Evolutionary conservation across 352 stramenopile species (phyloP), one percentile per base, ranked within the genome.

Genomic region (Saprolegnia parasitica): DNA sequence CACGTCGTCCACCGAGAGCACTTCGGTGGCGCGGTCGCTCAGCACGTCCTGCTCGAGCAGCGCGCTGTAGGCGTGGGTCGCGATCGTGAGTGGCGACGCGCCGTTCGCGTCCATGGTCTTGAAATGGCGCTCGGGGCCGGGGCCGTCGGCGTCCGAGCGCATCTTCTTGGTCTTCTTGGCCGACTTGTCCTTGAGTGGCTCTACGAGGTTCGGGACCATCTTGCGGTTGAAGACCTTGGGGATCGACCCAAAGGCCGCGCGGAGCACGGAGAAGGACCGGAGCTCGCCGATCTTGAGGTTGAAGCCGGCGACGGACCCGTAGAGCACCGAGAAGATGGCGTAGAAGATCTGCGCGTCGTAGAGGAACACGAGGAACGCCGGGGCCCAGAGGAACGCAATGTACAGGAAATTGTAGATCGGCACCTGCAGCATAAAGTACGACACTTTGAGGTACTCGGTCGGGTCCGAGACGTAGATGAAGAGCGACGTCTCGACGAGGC

Each of bases 401-500:
- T 91, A 95, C 21, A 84, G 81, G 57, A 94, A 77, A 72, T 95
- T 95, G 74, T 95, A 84, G 18, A 74, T 57, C 8, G 84, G 79
- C 21, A 87, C 56, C 55, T 86, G 76, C 50, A 94, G 87, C 64
- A 61, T 71, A 42, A 65, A 71, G 21, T 66, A 10, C 16, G 64
- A 47, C n/a, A 71, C 55, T n/a, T 65, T 45, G 3, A 71, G 64
- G 55, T 61, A 71, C 49, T 71, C 45, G n/a, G 47, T 52, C 21
- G 49, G 55, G 37, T 71, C 49, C 16, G 49, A 71, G 56, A 78
- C 88, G 50, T 90, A 98, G 54, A 99, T 91, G 77, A 99, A 81
- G 61, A 99, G 83, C 5, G 92, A 97, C n/a, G 96, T 96, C 4
- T 96, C 88, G 39, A 98, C 97, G 46, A 99, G 93, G 49, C 90